Conservation (phyloP, 2,329 filamentous ascomycete species). For the Pleurostoma richardsiae region DNA sequence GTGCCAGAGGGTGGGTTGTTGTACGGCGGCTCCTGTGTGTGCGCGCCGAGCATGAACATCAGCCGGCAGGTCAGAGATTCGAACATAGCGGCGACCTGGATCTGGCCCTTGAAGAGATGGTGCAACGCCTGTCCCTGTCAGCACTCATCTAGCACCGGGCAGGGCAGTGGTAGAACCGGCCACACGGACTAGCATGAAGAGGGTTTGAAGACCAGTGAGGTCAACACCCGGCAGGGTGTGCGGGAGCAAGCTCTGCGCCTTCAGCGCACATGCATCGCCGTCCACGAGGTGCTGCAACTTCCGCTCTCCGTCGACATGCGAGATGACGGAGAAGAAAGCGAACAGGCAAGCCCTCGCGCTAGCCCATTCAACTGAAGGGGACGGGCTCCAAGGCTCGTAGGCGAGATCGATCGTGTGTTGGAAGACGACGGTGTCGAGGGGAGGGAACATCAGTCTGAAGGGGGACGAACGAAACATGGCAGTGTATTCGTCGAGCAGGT, state of each 20-base stretch:
- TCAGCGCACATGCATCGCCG: constrained; percentile 30
- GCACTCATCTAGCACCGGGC: no score
- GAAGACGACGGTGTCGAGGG: constrained; percentile 42
- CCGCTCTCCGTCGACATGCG: background rate
- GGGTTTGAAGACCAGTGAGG: constrained; percentile 36
- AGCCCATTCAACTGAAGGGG: constrained; percentile 17
- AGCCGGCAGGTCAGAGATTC: constrained; percentile 39
- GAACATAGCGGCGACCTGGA: constrained; percentile 38
- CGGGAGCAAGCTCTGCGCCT: constrained; percentile 34
- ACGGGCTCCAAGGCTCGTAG: background rate
- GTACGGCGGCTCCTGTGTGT: constrained; percentile 16
- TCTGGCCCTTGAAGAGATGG: constrained; percentile 37
- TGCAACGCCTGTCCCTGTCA: constrained; percentile 26
- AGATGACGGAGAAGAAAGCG: constrained; percentile 37
- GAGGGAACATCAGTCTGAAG: constrained; percentile 40
- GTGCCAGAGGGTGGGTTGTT: constrained; percentile 6
- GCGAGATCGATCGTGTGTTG: constrained; percentile 29
- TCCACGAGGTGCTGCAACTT: constrained; percentile 26
- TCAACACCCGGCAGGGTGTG: constrained; percentile 36
- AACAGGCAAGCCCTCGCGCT: constrained; percentile 41
- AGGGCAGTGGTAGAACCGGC: no score
- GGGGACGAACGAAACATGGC: background rate
- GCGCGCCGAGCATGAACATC: constrained; percentile 42
- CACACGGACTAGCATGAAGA: constrained; percentile 40
- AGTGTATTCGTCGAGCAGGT: constrained; percentile 17